Evolutionary conservation across 768 basidiomycete genomes (phyloP).

Genomic region (Sistotremastrum niveocremeum): DNA sequence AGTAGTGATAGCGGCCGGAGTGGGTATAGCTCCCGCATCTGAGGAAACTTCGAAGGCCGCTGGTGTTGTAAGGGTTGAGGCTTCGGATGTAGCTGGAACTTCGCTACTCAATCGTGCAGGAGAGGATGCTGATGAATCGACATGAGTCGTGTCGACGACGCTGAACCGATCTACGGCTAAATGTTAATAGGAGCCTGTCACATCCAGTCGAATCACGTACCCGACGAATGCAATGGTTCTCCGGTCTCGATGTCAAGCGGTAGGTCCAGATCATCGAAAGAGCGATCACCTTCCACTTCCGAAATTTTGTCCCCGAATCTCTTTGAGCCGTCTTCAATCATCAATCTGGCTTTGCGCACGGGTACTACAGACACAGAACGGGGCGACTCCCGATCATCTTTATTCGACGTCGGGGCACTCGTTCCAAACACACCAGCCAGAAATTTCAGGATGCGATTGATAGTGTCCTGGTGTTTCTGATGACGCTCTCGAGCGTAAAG

Average conservation of each 20-base stretch:
- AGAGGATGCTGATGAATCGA: not conserved
- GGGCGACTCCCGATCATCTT: slow-evolving; percentile 18
- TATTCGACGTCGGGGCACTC: slow-evolving; percentile 17
- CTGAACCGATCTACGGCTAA: slow-evolving; percentile 2
- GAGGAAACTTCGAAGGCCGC: too few species aligned
- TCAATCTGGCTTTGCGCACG: slow-evolving; percentile 38
- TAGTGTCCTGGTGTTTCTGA: slow-evolving; percentile 91
- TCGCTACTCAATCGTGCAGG: slow-evolving; percentile 26
- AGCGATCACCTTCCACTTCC: slow-evolving; percentile 20
- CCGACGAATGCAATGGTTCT: not conserved
- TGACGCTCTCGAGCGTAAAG: slow-evolving; percentile 63
- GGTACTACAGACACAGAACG: slow-evolving; percentile 31
- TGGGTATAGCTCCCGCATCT: too few species aligned
- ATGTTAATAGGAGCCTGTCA: slow-evolving; percentile 11
- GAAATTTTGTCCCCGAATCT: slow-evolving; percentile 20
- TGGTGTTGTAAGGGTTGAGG: too few species aligned
- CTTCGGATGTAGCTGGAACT: slow-evolving; percentile 24
- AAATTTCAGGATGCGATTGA: slow-evolving; percentile 91
- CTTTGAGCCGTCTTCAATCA: slow-evolving; percentile 45
- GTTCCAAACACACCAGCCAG: slow-evolving; percentile 83
- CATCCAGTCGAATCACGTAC: slow-evolving; percentile 2
- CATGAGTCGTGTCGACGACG: slow-evolving; percentile 5
- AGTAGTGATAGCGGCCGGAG: too few species aligned
- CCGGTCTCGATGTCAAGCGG: not conserved
- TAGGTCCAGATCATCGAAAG: slow-evolving; percentile 25